Base-by-base conservation (phyloP, 495 filamentous ascomycete genomes). In the Acidiella bohemica region DNA sequence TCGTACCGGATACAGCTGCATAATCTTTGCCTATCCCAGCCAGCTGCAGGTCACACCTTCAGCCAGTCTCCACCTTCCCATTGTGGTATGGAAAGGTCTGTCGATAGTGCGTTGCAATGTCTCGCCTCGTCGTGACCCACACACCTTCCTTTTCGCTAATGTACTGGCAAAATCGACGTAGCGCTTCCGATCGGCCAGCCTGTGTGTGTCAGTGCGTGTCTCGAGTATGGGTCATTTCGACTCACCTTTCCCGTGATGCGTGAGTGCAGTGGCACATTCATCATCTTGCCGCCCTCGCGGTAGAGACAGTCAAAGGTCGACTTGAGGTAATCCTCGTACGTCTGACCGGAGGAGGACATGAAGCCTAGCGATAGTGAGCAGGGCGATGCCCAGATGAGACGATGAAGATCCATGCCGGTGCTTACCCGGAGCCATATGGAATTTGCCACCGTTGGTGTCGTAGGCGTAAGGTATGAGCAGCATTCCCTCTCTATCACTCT, bases 281-380 rank as follows among this genome's bases (percentile, higher is more conserved):
- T 58, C 52, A 58, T 53, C 37, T 53, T 58, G 2, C 55, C 55
- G 25, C 52, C 55, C 36, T 58, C 55, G 4, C 55, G 39, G 33
- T 58, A 58, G 14, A 58, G 39, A 37, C 49, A 48, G 21, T 58
- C 55, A 39, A 58, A 58, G 4, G 55, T 55, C 23, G 38, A 50
- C 36, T 53, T 55, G 8, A 58, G 36, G 35, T 58, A 58, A n/a
- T 41, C 30, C 29, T 53, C 49, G 37, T 58, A 58, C 2, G 37
- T 39, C 22, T 55, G 49, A 1, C 52, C 51, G 1, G 48, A 47
- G 4, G 39, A 43, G 10, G 47, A 29, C 16, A 19, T 40, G 26
- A 40, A 31, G 16, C 23, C n/a, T 16, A 19, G 32, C 11, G 12
- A 36, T 20, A 16, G 30, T 32, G n/a, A n/a, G n/a, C n/a, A n/a